Base-by-base conservation (phyloP, 1,284 basidiomycete species). In the Irpex sp. region DNA sequence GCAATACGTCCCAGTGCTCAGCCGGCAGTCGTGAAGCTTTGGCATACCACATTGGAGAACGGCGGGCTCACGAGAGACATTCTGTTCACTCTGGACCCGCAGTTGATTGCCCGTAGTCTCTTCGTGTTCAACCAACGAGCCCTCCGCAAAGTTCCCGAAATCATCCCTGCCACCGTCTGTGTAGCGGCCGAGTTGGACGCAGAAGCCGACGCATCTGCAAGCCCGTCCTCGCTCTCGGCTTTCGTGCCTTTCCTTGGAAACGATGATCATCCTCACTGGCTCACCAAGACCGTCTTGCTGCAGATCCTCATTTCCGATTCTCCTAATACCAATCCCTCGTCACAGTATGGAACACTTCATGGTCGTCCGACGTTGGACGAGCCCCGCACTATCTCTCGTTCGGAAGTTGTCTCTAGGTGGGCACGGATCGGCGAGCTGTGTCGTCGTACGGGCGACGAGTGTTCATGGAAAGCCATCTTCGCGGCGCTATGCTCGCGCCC, bases 261-360 rank as follows among this genome's bases (percentile, higher is more conserved):
- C 63, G 87, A 90, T 43, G 84, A 86, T 3, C 79, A 78, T 46
- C 89, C 90, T 1, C 89, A 93, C 70, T 93, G 90, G 90, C 75
- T 93, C 49, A 93, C 92, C 5, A 87, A 84, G 66, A 72, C 89
- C 8, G 76, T 93, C 6, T 73, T 93, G 1, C 73, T 87, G 58
- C 89, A 91, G 70, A 82, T 92, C 5, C 79, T 92, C 5, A 85
- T 84, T 13, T 80, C 82, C 0, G 87, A 88, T 31, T 67, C 74
- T 9, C 72, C 76, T 68, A 21, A 62, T 49, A 4, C 26, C 3
- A 26, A 26, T 26, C 21, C 60, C 13, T 31, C 61, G 66, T 37
- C 61, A 57, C 50, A 57, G 37, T 26, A 60, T 64, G 26, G 33
- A 11, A 33, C 53, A 15, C 5, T 60, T 49, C n/a, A 55, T 50